These are phyloP conservation scores for Suillus hirtellus DNA, from an alignment of 768 basidiomycete species.

Conservation along the genomic window DNA sequence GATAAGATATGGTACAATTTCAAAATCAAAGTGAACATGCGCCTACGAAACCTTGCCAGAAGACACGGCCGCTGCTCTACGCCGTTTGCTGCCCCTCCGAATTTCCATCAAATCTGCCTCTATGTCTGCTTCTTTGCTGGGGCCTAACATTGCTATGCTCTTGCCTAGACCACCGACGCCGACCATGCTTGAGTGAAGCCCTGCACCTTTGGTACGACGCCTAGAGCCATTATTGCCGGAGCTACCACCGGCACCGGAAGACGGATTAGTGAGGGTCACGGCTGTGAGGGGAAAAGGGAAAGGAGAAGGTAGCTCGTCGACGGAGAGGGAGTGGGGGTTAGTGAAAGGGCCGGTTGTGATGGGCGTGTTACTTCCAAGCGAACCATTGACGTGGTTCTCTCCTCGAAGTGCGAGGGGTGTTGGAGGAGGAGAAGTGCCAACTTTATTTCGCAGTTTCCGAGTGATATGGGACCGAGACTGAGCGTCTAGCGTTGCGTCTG, in stretches of 20 bases:
- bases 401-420: slow-evolving; percentile 55
- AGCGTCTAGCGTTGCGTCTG: slow-evolving; percentile 75
- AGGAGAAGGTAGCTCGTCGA: slow-evolving; percentile 85
- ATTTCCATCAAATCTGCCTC: slow-evolving; percentile 81
- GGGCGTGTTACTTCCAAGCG: slow-evolving; percentile 43
- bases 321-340: slow-evolving; percentile 82
- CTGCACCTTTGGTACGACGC: slow-evolving; percentile 54
- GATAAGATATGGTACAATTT: slow-evolving; percentile 28
- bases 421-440: slow-evolving; percentile 76
- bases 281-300: slow-evolving; percentile 76
- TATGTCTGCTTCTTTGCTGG: slow-evolving; percentile 66
- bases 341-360: slow-evolving; percentile 69
- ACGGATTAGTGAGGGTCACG: slow-evolving; percentile 41
- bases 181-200: slow-evolving; percentile 54
- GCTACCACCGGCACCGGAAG: slow-evolving; percentile 35
- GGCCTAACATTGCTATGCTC: slow-evolving; percentile 57
- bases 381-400: slow-evolving; percentile 39
- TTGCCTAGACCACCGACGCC: slow-evolving; percentile 70
- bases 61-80: slow-evolving; percentile 33
- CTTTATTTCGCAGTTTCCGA: slow-evolving; percentile 80
- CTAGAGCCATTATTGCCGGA: slow-evolving; percentile 40
- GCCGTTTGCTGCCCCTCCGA: slow-evolving; percentile 68
- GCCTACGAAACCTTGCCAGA: slow-evolving; percentile 32
- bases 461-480: slow-evolving; percentile 81
- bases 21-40: not conserved